phyloP scores from a whole-genome alignment of 2,329 filamentous ascomycete species.

The Aspergillus versicolor region DNA sequence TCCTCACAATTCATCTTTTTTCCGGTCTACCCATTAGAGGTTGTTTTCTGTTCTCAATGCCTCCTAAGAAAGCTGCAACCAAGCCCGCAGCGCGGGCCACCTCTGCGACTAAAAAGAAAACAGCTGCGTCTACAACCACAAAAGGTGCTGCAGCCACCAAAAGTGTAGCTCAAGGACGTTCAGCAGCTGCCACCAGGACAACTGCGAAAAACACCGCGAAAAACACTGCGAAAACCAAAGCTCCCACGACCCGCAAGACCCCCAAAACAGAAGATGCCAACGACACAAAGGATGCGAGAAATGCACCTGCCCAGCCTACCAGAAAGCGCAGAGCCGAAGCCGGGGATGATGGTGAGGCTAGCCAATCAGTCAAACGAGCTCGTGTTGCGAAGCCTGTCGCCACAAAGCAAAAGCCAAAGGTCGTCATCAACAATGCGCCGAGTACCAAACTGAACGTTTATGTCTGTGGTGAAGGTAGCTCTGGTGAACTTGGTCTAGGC shows the following conservation, averaged over 20 bases:
- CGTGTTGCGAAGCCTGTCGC: conserved; percentile 29
- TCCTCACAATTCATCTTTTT: neutral
- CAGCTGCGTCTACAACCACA: conserved; percentile 13
- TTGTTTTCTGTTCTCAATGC: conserved; percentile 20
- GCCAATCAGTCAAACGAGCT: conserved; percentile 31
- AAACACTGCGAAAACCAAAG: conserved; percentile 12
- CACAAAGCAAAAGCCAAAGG: conserved; percentile 33
- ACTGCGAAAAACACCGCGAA: conserved; percentile 17
- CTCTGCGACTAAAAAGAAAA: conserved; percentile 16
- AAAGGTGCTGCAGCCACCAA: conserved; percentile 25
- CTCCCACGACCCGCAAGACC: conserved; percentile 22
- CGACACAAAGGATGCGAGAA: conserved; percentile 18
- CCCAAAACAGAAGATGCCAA: conserved; percentile 24
- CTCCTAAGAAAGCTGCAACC: conserved; percentile 29
- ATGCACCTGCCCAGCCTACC: conserved; percentile 17
- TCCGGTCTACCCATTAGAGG: neutral
- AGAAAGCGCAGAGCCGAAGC: conserved; percentile 38
- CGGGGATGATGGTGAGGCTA: conserved; percentile 25
- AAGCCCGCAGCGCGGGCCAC: conserved; percentile 21
- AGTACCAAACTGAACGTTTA: conserved; percentile 63
- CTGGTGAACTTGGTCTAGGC: conserved; percentile 81
- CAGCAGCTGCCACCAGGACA: conserved; percentile 21
- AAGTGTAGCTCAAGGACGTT: conserved; percentile 17
- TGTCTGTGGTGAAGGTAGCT: conserved; percentile 76
- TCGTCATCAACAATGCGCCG: conserved; percentile 63